These are phyloP conservation scores for Urtica urens DNA, from an alignment of 306 rosid genomes.

Conservation along the genomic window DNA sequence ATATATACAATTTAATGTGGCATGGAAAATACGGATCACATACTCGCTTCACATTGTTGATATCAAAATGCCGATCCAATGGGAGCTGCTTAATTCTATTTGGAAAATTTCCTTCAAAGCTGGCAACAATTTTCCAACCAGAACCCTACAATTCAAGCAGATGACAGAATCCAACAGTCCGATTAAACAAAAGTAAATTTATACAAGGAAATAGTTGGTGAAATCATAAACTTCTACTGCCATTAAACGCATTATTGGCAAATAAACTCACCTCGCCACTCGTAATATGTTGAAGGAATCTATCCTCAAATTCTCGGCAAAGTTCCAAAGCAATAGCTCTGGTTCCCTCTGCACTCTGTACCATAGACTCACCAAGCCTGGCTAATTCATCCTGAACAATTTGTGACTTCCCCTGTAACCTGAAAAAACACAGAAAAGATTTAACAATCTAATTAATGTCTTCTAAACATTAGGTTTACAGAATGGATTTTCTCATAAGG, in stretches of 20 bases:
- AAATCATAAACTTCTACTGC: neutral
- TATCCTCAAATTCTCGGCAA: slow-evolving; percentile 98
- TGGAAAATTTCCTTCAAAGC: slow-evolving; percentile 93
- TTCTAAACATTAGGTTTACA: no score
- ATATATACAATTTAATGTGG: slow-evolving; percentile 4
- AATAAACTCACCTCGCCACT: slow-evolving; percentile 71
- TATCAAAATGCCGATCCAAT: slow-evolving; percentile 89
- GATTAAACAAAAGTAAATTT: neutral
- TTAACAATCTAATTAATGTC: no score
- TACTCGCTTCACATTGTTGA: slow-evolving; percentile 95
- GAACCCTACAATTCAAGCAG: slow-evolving; percentile 54
- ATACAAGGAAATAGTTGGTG: neutral
- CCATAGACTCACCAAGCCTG: slow-evolving; percentile 91
- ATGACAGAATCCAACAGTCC: neutral
- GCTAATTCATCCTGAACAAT: slow-evolving; percentile 88
- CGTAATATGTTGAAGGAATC: slow-evolving; percentile 80
- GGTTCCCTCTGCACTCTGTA: slow-evolving; percentile 82
- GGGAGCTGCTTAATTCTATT: slow-evolving; percentile 93
- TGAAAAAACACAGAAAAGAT: slow-evolving; percentile 20
- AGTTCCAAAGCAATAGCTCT: slow-evolving; percentile 97
- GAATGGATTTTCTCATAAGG: neutral
- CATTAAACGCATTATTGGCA: neutral
- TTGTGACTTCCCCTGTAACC: slow-evolving; percentile 97
- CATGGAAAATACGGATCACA: slow-evolving; percentile 11
- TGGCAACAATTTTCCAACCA: slow-evolving; percentile 98